Base-by-base conservation (phyloP, 345 rosid genomes). In the Populus davidiana region DNA sequence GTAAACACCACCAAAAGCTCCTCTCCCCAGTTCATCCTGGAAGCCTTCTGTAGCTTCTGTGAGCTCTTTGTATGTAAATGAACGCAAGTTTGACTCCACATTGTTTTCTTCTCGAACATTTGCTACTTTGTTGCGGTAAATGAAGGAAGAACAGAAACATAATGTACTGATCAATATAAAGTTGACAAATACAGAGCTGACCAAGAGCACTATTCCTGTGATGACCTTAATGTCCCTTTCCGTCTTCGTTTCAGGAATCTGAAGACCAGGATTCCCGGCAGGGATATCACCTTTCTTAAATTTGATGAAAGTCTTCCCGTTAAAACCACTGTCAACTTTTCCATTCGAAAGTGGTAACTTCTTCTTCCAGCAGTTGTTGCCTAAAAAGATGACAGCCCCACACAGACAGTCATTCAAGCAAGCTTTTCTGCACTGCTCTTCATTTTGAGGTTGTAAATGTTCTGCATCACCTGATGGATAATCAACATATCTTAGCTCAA, bases 301-400 rank as follows among this genome's bases (percentile, higher is more conserved):
- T 72, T 85, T 85, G 76, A 85, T 75, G 52, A 82, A 69, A 67
- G 84, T 79, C 68, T 70, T 82, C 2, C 66, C 59, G 9, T 25
- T 64, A 66, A 61, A 50, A 16, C 10, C 49, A 5, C 1, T 14
- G 43, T 80, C 71, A 7, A 50, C 29, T 64, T 74, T 72, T 12
- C 88, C 88, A 31, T 85, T 82, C n/a, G 84, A 78, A 9, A 85
- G 82, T 7, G 88, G 88, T 17, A 80, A 44, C 71, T 80, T 82
- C 84, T 85, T 85, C 88, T 85, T 83, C 82, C 82, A 80, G 69
- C 88, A 85, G 36, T 7, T 16, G 17, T 54, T 36, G 1, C 5
- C 25, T 52, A 75, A 31, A 33, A 80, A 80, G 44, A 83, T 78
- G 8, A 67, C 76, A 61, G 21, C 65, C 13, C 23, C 61, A 49